Conservation (phyloP, 306 rosid species). For the Corylus avellana region DNA sequence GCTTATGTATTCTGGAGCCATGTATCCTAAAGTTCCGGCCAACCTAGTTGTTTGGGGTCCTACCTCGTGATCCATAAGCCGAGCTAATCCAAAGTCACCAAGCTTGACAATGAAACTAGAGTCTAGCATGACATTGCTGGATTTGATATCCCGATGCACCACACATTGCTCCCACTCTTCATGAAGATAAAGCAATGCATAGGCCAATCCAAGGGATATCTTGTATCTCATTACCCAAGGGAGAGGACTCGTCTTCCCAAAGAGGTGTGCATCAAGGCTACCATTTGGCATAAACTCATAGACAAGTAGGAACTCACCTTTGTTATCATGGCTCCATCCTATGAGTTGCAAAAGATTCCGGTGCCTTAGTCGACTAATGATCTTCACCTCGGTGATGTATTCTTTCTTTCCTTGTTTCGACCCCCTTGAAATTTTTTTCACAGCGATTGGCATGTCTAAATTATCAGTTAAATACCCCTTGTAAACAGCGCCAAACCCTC, state of each 20-base stretch:
- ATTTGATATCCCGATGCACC: slow-evolving; percentile 34
- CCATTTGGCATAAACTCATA: slow-evolving; percentile 42
- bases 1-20: too few relatives aligned
- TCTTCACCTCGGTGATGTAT: slow-evolving; percentile 36
- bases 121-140: slow-evolving; percentile 43
- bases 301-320: slow-evolving; percentile 26
- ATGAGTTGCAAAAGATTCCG: slow-evolving; percentile 27
- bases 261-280: slow-evolving; percentile 28
- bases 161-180: slow-evolving; percentile 44
- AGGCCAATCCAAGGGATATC: slow-evolving; percentile 31
- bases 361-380: slow-evolving; percentile 35
- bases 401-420: slow-evolving; percentile 41
- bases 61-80: slow-evolving; percentile 29
- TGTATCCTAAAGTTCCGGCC: slow-evolving; percentile 33
- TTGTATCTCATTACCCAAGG: slow-evolving; percentile 29
- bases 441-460: slow-evolving; percentile 30
- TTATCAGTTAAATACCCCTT: too few relatives aligned
- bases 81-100: slow-evolving; percentile 42
- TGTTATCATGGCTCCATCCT: slow-evolving; percentile 37
- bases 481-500: too few relatives aligned
- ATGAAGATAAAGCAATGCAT: slow-evolving; percentile 34
- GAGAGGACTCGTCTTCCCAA: slow-evolving; percentile 8
- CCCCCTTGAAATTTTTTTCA: slow-evolving; percentile 37
- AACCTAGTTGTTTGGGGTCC: slow-evolving; percentile 29
- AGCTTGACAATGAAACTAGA: slow-evolving; percentile 31